Base-by-base conservation (phyloP, 768 basidiomycete genomes). In the Chalciporus sphaerocephalus region DNA sequence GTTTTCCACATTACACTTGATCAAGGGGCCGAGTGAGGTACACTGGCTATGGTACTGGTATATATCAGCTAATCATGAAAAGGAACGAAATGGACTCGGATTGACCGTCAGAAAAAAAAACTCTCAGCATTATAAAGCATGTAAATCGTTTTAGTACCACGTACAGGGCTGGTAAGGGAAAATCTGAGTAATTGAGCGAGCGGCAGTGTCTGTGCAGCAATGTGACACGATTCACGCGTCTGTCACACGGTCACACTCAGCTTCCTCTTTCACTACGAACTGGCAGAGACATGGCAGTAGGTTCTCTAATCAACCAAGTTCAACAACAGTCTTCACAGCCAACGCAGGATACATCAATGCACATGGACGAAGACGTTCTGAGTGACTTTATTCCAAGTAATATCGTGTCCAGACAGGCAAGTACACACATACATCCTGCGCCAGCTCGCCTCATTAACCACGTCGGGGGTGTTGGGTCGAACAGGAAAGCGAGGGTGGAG, bases 361-460 rank as follows among this genome's bases (percentile, higher is more conserved):
- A 50, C 8, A 71, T 69, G 57, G 80, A 81, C 11, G 92, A 92
- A 42, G 92, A 94, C 64, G 84, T 91, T 40, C 75, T 96, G 50
- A 90, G 87, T 58, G 92, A 95, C 64, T 80, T 94, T 46, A 83
- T 95, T 7, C 92, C 92, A 2, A 87, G 85, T 63, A 90, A 92
- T 61, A 91, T 94, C 52, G 84, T 93, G 37, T 93, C 91, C 44
- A 80, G 92, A 58, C 87, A 90, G 73, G 91, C 86, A 57, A 47
- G 74, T 62, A 30, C 21, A 11, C 38, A 42, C 45, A 33, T 24
- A 21, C 13, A 15, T 16, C 20, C 12, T 9, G 53, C 41, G 44
- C n/a, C 5, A n/a, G n/a, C 30, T 32, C n/a, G 30, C 42, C n/a
- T 44, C 34, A 45, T 48, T 45, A 20, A 54, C 27, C 43, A 13